phyloP scores from a whole-genome alignment of 306 rosid genomes.

The Malus fusca region DNA sequence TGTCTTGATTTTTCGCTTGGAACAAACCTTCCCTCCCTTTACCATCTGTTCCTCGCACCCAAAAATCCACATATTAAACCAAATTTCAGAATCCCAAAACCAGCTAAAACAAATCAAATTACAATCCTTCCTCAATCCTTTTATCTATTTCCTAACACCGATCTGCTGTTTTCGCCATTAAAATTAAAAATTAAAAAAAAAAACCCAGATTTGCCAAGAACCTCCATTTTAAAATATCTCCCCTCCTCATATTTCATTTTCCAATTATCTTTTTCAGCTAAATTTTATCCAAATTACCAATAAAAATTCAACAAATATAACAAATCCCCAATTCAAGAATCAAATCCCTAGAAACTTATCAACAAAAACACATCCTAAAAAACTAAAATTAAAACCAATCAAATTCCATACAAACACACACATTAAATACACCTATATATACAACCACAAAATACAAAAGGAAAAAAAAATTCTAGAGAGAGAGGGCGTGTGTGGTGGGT shows the following conservation, averaged over 20 bases:
- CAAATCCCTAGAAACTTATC: neutral
- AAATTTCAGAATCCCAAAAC: neutral
- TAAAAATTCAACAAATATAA: neutral
- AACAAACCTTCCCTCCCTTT: conserved; percentile 65
- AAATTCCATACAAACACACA: neutral
- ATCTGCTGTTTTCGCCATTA: conserved; percentile 34
- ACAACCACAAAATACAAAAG: neutral
- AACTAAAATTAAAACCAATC: neutral
- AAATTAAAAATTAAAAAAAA: neutral
- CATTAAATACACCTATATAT: neutral
- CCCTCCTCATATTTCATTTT: neutral
- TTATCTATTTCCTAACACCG: conserved; percentile 23
- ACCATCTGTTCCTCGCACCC: conserved; percentile 64
- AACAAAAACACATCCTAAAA: neutral
- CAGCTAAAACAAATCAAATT: neutral
- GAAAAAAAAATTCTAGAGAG: neutral
- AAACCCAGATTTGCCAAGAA: conserved; percentile 10
- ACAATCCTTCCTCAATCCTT: neutral
- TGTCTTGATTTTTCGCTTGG: conserved; percentile 35
- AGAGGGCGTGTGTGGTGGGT: neutral
- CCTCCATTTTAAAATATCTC: neutral
- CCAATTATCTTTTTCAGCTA: neutral
- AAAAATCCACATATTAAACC: conserved; percentile 9
- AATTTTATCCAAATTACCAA: neutral
- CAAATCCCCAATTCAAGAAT: neutral